Conservation (phyloP, 371 early-diverging fungal genomes). For the Syncephalis plumigaleata region DNA sequence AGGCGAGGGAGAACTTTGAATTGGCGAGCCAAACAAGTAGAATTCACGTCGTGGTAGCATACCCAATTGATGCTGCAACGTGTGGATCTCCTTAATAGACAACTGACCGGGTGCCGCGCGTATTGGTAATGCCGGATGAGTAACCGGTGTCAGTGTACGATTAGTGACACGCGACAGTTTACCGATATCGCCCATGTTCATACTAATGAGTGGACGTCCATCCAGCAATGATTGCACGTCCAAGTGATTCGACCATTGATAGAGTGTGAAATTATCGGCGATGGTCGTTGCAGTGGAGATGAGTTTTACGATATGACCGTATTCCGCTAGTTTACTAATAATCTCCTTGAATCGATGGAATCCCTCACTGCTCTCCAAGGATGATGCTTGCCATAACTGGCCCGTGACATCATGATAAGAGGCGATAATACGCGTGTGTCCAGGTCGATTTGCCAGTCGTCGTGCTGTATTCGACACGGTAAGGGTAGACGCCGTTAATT, state of each 20-base stretch:
- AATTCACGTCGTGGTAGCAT: constrained; percentile 37
- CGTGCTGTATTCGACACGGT: constrained; percentile 18
- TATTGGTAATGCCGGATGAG: constrained; percentile 58
- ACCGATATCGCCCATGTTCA: constrained; percentile 85
- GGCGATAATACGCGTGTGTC: constrained; percentile 51
- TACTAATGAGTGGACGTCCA: constrained; percentile 62
- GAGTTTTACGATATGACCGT: constrained; percentile 81
- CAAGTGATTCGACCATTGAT: constrained; percentile 21
- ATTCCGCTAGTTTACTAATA: constrained; percentile 17
- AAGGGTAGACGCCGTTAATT: constrained; percentile 25
- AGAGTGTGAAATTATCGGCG: constrained; percentile 64
- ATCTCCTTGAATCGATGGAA: constrained; percentile 23
- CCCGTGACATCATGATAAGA: constrained; percentile 79
- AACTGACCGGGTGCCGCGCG: constrained; percentile 93
- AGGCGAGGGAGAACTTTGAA: constrained; percentile 78
- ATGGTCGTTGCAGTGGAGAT: constrained; percentile 59
- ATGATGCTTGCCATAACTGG: constrained; percentile 36
- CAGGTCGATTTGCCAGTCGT: constrained; percentile 26
- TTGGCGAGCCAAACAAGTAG: constrained; percentile 85
- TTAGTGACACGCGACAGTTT: constrained; percentile 80
- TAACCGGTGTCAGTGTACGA: constrained; percentile 78
- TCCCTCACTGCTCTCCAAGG: constrained; percentile 12
- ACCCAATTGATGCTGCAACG: constrained; percentile 53
- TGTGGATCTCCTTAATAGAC: constrained; percentile 60
- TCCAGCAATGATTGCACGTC: constrained; percentile 11